Base-by-base conservation (phyloP, 768 basidiomycete species). In the Boletus vinaceobasis region DNA sequence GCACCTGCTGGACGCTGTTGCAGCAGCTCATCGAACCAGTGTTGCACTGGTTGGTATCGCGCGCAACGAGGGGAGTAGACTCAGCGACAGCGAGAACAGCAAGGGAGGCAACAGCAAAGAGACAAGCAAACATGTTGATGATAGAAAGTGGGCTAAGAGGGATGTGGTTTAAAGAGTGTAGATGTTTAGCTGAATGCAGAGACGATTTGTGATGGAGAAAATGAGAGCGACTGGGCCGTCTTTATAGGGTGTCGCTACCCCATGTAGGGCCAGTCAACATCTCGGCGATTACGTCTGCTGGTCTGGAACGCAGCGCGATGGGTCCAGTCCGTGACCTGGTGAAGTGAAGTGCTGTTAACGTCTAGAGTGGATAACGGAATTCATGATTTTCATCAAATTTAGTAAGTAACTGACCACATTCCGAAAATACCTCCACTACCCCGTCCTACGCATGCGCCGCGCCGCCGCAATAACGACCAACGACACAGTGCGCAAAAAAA, bases 121-220 rank as follows among this genome's bases (percentile, higher is more conserved):
- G 26, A 53, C 59, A 54, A 56, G 56, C 42, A 32, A 63, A 64
- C 62, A 64, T 64, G 29, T 29, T 50, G 47, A 52, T 54, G 1
- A 2, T 46, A 38, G 50, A 42, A 42, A 47, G 31, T 38, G 35
- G 6, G n/a, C n/a, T n/a, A n/a, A n/a, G n/a, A n/a, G n/a, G n/a
- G 29, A 3, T 52, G 35, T 10, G 43, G 7, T 37, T 32, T 51
- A 58, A 53, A n/a, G 59, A 58, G n/a, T 58, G 59, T 38, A 31
- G 48, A 5, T 19, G 17, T 23, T n/a, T 33, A 38, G 37, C 32
- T 26, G 44, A 36, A 15, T 4, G 43, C 44, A 45, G 48, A 59
- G 26, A 36, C 39, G 8, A 5, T 5, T 10, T 19, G 17, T 19
- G 38, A 39, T 39, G 38, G 4, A 19, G n/a, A 39, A 39, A 19